Base-by-base conservation (phyloP, 768 basidiomycete species). In the Serpula lacrymans region DNA sequence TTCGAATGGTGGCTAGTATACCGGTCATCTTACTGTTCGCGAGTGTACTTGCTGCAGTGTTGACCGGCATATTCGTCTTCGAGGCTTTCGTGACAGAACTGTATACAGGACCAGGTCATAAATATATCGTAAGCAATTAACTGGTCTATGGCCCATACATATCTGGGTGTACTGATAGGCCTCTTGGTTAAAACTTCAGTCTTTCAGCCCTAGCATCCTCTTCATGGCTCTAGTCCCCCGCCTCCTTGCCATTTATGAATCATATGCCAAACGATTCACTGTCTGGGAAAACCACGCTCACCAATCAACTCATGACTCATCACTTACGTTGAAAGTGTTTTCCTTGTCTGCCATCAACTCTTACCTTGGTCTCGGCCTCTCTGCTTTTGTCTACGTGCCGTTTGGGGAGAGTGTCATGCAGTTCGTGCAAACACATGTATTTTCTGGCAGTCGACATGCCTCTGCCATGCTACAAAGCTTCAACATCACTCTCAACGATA, bases 311-410 rank as follows among this genome's bases (percentile, higher is more conserved):
- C 80, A 90, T 57, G 77, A 80, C 43, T 76, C 80, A 6, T 89
- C 88, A 13, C 72, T 96, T 18, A 92, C 93, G 12, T 69, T 87
- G 57, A 99, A 97, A 63, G 86, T 88, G 3, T 99, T 98, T 57
- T 80, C 85, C 1, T 74, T 98, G 39, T 84, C 85, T 23, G 82
- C 87, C 0, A 77, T 97, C 55, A 91, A 94, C 14, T 87, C 95
- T 0, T 97, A 94, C 58, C 80, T 93, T 37, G 86, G 88, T 28
- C 76, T 99, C n/a, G 82, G 78, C 5, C 78, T 98, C 12, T 90
- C 86, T n/a, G 92, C 94, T 12, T 97, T 93, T 55, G 78, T 96
- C 36, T 99, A 98, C 58, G 88, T 95, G 4, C 93, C 93, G 0
- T 96, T 94, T 48, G 93, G 93, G 21, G 85, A 85, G 56, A 75